Evolutionary conservation across 768 basidiomycete genomes (phyloP).

Genomic region (Kwoniella europaea): DNA sequence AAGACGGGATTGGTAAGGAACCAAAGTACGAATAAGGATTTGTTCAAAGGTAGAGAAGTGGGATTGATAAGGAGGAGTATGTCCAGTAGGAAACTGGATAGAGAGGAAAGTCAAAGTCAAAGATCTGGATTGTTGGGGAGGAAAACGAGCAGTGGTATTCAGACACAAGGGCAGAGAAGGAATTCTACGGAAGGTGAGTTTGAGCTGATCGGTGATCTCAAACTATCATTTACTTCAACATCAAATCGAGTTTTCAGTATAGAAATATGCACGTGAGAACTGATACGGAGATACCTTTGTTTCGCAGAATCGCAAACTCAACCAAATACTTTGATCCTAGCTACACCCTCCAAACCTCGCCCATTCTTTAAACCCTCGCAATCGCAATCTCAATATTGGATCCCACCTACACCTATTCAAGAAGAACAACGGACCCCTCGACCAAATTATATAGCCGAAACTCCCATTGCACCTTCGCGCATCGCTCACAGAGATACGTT

Average conservation of each 20-base stretch:
- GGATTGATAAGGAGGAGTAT: constrained; percentile 45
- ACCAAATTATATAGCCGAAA: constrained; percentile 36
- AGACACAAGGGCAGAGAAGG: neutral
- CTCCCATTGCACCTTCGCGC: constrained; percentile 19
- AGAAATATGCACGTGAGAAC: too few relatives aligned
- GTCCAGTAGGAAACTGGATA: constrained; percentile 28
- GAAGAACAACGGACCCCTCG: constrained; percentile 32
- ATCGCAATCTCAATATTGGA: constrained; percentile 19
- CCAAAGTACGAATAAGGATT: constrained; percentile 44
- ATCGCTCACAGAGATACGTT: constrained; percentile 11
- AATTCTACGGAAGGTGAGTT: constrained; percentile 24
- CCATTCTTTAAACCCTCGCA: constrained; percentile 11
- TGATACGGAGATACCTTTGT: too few relatives aligned
- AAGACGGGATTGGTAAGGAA: constrained; percentile 3
- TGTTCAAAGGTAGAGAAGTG: constrained; percentile 55
- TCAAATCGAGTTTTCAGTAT: too few relatives aligned
- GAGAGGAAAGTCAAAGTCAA: constrained; percentile 21
- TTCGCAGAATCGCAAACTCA: constrained; percentile 15
- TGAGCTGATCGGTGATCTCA: neutral
- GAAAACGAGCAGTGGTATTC: constrained; percentile 41
- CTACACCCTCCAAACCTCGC: constrained; percentile 52
- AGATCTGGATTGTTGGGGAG: constrained; percentile 39
- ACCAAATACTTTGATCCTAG: constrained; percentile 43
- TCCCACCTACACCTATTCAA: constrained; percentile 36
- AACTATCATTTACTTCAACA: too few relatives aligned